Base-by-base conservation (phyloP, 805 yeast genomes). In the Tetrapisispora pingtungensis region DNA sequence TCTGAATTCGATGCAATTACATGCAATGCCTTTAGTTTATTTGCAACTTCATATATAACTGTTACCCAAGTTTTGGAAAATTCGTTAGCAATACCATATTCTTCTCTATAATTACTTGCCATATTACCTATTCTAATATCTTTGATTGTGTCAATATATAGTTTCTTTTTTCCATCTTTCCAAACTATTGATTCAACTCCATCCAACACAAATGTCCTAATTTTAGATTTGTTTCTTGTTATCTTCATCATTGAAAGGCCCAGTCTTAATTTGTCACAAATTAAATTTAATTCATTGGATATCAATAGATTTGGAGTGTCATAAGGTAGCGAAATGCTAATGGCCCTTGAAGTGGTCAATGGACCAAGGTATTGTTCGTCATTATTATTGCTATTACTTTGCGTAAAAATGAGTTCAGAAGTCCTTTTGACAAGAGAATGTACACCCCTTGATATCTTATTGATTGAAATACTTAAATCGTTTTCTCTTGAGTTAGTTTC, bases 71-170 rank as follows among this genome's bases (percentile, higher is more conserved):
- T 63, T 12, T 70, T 67, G 36, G 78, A 77, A 43, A 73, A 75
- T 41, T 81, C 87, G 31, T 77, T 67, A 1, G 88, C 75, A 1
- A 87, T 74, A 32, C 82, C 80, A 52, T 85, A 76, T 61, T 88
- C 95, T 57, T 89, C 96, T 48, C 96, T 67, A 58, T 88, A 90
- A 52, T 86, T 85, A 31, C 75, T 73, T 1, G 96, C 96, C 54
- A 83, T 85, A 18, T 72, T 74, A 3, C 81, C 85, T 3, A 74
- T 69, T 38, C 68, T 48, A 3, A 64, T 54, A 45, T 62, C 68
- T 44, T 58, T 63, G 15, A 64, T 59, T 13, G 59, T 46, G 38
- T 61, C 65, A 13, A 64, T 42, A n/a, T 53, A 53, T n/a, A 64
- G 38, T 18, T 46, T 52, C 46, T 61, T 61, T 10, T 47, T 44